phyloP scores from a whole-genome alignment of 2,329 filamentous ascomycete species.

The Akanthomyces dipterigenus region DNA sequence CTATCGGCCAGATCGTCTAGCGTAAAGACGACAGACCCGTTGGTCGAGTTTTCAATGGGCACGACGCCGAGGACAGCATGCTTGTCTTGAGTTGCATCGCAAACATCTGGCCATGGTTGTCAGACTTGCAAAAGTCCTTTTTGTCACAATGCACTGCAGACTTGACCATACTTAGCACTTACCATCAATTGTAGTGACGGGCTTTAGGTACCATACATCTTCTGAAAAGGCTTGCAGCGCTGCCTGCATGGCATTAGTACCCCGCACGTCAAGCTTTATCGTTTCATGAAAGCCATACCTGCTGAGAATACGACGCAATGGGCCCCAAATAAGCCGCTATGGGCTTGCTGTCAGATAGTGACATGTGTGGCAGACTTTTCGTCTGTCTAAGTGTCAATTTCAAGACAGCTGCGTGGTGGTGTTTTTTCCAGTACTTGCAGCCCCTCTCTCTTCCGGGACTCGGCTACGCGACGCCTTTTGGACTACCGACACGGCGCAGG shows the following conservation, averaged over 20 bases:
- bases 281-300: background rate
- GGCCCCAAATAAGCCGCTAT: conserved; percentile 10
- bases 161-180: conserved; percentile 18
- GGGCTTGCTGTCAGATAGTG: conserved; percentile 5
- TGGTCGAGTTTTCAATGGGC: conserved; percentile 93
- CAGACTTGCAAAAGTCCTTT: background rate
- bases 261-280: background rate
- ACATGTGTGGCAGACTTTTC: background rate
- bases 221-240: conserved; percentile 41
- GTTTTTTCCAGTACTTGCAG: background rate
- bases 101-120: conserved; percentile 54
- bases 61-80: conserved; percentile 68
- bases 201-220: conserved; percentile 40
- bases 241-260: conserved; percentile 29
- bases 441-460: conserved; percentile 1
- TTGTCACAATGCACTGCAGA: background rate
- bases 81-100: conserved; percentile 65
- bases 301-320: conserved; percentile 10
- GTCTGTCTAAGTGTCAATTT: background rate
- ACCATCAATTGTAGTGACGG: conserved; percentile 46
- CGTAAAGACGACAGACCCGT: conserved; percentile 85
- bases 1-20: conserved; percentile 83
- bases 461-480: background rate
- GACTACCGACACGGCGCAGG: background rate
- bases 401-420: background rate